Percentiles rank a stretch among this genome's conserved stretches.
Evolutionary conservation across 495 filamentous ascomycete genomes (phyloP).

Genomic region (Letharia columbiana): DNA sequence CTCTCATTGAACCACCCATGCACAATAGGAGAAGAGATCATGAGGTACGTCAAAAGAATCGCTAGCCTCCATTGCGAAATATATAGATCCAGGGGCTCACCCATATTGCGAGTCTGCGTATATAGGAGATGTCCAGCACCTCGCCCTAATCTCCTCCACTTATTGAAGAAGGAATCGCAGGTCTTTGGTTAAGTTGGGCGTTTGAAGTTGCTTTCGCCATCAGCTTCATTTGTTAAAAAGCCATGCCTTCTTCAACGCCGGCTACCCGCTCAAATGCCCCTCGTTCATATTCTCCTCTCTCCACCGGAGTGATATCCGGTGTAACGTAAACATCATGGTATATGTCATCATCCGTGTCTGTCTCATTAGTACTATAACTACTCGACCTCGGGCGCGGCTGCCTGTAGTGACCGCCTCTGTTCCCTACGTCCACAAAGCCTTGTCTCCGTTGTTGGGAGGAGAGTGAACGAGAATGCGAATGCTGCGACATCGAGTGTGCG

Average conservation of each 20-base stretch:
- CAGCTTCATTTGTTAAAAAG: conserved; percentile 17
- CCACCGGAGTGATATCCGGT: conserved; percentile 23
- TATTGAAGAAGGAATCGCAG: not conserved
- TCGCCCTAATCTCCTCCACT: not conserved
- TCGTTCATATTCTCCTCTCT: conserved; percentile 26
- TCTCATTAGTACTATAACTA: conserved; percentile 26
- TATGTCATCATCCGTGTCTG: conserved; percentile 25
- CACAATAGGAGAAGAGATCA: not conserved
- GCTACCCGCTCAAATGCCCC: conserved; percentile 18
- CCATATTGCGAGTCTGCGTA: not conserved
- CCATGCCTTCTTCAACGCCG: conserved; percentile 25
- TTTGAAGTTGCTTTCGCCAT: not conserved
- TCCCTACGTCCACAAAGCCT: conserved; percentile 18
- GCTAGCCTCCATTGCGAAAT: conserved; percentile 11
- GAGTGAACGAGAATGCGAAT: conserved; percentile 16
- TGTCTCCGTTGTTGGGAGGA: conserved; percentile 17
- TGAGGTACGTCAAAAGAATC: not conserved
- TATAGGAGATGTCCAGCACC: conserved; percentile 9
- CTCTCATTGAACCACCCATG: not conserved
- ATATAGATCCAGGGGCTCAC: not conserved
- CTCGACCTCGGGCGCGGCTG: conserved; percentile 18
- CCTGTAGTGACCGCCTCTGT: conserved; percentile 12
- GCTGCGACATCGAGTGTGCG: conserved; percentile 8
- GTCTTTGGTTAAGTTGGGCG: not conserved
- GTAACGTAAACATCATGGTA: conserved; percentile 28